Conservation (phyloP, 169 alveolate genomes). For the Plasmodium gallinaceum region DNA sequence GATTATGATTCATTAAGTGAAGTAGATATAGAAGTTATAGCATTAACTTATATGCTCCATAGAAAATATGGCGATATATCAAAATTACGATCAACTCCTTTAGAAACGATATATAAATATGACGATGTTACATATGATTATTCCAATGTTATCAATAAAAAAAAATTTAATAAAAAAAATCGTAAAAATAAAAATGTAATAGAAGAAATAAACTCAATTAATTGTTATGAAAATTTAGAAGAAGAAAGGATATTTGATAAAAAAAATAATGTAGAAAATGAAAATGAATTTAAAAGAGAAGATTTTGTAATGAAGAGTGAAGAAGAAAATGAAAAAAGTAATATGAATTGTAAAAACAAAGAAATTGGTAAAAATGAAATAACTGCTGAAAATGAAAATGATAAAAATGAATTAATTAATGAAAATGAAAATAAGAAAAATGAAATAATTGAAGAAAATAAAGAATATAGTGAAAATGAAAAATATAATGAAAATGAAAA, state of each 20-base stretch:
- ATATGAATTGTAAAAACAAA: conserved; percentile 2
- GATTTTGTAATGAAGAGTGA: background rate
- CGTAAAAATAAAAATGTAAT: background rate
- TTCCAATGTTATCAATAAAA: background rate
- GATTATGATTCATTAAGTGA: conserved; percentile 88
- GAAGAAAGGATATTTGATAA: background rate
- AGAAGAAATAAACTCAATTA: background rate
- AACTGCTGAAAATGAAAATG: background rate
- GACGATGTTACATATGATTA: conserved; percentile 61
- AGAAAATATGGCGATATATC: conserved; percentile 86
- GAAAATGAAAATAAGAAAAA: background rate
- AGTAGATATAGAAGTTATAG: conserved; percentile 90
- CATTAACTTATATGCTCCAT: conserved; percentile 88
- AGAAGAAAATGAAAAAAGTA: conserved; percentile 3
- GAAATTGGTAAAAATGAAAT: conserved; percentile 25
- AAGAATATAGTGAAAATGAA: background rate
- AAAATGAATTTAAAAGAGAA: background rate
- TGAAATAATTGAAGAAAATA: background rate
- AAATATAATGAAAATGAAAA: background rate
- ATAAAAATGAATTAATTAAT: background rate
- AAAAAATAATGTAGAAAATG: background rate
- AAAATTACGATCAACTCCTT: conserved; percentile 76
- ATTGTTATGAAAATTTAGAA: background rate
- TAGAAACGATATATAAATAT: conserved; percentile 64
- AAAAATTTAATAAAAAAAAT: background rate